Percentiles rank a stretch among this genome's conserved stretches.
These are phyloP conservation scores for Rhytidiadelphus loreus DNA, from an alignment of 225 moss, liverwort and hornwort genomes.

Conservation along the genomic window DNA sequence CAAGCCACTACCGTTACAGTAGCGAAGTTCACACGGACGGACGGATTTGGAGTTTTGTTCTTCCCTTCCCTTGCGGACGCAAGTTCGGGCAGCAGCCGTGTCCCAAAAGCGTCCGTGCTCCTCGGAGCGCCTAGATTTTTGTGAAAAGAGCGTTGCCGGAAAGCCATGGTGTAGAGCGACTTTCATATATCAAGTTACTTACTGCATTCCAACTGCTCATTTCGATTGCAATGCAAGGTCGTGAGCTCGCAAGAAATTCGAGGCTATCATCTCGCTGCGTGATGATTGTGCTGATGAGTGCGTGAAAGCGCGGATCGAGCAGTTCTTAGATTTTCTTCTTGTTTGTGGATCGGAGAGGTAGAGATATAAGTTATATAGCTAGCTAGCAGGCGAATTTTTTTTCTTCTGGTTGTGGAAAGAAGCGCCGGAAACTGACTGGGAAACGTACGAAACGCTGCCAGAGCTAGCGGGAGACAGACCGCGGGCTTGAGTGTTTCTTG, in stretches of 20 bases:
- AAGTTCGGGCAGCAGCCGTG: slow-evolving; percentile 7
- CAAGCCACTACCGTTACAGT: neutral
- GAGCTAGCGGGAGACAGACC: neutral
- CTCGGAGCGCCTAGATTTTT: neutral
- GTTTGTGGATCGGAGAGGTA: neutral
- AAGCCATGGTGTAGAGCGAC: neutral
- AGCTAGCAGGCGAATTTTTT: neutral
- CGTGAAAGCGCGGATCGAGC: neutral
- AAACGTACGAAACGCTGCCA: neutral
- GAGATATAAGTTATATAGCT: too few species aligned
- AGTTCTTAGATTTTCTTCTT: neutral
- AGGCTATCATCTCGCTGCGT: neutral
- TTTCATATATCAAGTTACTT: neutral
- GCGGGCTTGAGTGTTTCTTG: neutral
- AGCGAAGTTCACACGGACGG: neutral
- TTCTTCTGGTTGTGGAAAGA: neutral
- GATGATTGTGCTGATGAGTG: neutral
- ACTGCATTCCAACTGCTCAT: neutral
- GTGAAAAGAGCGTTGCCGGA: neutral
- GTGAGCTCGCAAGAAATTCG: neutral
- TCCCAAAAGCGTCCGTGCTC: neutral
- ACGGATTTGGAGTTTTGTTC: neutral
- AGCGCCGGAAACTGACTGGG: neutral
- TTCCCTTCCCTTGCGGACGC: too few species aligned
- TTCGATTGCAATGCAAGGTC: neutral